Percentiles rank a stretch among this genome's conserved stretches.
Evolutionary conservation across 2,329 filamentous ascomycete species (phyloP).

Genomic region (Fusarium citri): DNA sequence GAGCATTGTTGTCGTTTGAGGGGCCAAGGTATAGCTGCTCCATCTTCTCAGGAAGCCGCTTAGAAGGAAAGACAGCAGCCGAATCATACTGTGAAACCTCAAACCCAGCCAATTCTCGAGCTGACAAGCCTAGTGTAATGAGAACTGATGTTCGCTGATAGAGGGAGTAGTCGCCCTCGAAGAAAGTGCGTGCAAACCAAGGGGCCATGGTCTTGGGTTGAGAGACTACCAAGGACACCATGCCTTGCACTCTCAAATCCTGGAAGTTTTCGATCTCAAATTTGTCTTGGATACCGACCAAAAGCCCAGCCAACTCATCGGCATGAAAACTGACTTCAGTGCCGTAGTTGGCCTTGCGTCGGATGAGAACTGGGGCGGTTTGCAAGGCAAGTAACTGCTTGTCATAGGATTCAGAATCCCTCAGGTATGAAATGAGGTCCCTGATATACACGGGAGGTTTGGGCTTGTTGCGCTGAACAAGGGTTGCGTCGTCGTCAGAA

Average conservation of each 20-base stretch:
- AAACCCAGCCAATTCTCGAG: slow-evolving; percentile 85
- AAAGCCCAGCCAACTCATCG: slow-evolving; percentile 79
- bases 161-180: slow-evolving; percentile 91
- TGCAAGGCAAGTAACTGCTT: slow-evolving; percentile 82
- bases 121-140: slow-evolving; percentile 82
- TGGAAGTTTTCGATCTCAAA: slow-evolving; percentile 84
- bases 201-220: slow-evolving; percentile 82
- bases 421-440: slow-evolving; percentile 81
- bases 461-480: slow-evolving; percentile 85
- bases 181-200: slow-evolving; percentile 87
- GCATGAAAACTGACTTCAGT: slow-evolving; percentile 87
- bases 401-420: slow-evolving; percentile 86
- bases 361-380: slow-evolving; percentile 82
- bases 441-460: slow-evolving; percentile 90
- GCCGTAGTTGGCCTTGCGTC: slow-evolving; percentile 88
- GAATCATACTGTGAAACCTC: slow-evolving; percentile 66
- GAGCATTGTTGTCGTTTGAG: slow-evolving; percentile 38
- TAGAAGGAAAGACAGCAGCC: slow-evolving; percentile 78
- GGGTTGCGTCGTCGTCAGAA: slow-evolving; percentile 90
- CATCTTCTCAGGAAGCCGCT: slow-evolving; percentile 78
- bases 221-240: slow-evolving; percentile 84
- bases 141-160: slow-evolving; percentile 85
- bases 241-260: slow-evolving; percentile 78
- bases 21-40: slow-evolving; percentile 74
- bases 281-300: slow-evolving; percentile 86